Evolutionary conservation across 169 alveolate species (phyloP).

Genomic region (Cryptosporidium tyzzeri): DNA sequence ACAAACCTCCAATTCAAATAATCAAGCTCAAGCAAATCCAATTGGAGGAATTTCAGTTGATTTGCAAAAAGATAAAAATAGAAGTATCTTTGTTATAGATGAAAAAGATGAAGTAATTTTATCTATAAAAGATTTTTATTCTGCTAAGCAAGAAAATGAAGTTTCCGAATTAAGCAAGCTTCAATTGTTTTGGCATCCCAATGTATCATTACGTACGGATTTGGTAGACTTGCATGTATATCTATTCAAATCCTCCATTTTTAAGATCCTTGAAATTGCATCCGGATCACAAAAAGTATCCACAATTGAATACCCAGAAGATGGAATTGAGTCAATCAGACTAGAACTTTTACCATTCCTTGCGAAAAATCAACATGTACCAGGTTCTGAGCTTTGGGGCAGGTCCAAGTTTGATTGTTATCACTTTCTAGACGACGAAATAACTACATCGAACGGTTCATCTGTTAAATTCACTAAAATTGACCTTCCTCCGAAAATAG

Average conservation of each 20-base stretch:
- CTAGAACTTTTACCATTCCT: constrained; percentile 55
- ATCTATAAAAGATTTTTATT: constrained; percentile 46
- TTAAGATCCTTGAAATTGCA: constrained; percentile 23
- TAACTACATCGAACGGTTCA: neutral
- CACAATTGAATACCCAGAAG: constrained; percentile 62
- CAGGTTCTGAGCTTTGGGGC: constrained; percentile 74
- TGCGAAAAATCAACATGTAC: constrained; percentile 60
- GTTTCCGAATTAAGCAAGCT: constrained; percentile 40
- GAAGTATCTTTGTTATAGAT: constrained; percentile 39
- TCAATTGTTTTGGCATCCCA: constrained; percentile 66
- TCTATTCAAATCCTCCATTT: constrained; percentile 56
- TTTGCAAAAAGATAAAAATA: constrained; percentile 53
- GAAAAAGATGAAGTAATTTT: constrained; percentile 32
- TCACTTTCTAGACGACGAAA: constrained; percentile 31
- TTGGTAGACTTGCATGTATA: constrained; percentile 52
- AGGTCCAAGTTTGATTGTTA: constrained; percentile 70
- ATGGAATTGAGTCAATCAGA: constrained; percentile 66
- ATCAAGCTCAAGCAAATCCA: constrained; percentile 2
- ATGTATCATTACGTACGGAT: constrained; percentile 34
- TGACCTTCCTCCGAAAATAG: constrained; percentile 44
- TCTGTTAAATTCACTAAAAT: constrained; percentile 31
- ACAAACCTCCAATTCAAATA: neutral
- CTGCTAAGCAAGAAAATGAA: constrained; percentile 52
- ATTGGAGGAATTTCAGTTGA: constrained; percentile 63
- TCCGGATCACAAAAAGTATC: neutral